Conservation (phyloP, 2,329 filamentous ascomycete genomes). For the Alternaria hordeiaustralica region DNA sequence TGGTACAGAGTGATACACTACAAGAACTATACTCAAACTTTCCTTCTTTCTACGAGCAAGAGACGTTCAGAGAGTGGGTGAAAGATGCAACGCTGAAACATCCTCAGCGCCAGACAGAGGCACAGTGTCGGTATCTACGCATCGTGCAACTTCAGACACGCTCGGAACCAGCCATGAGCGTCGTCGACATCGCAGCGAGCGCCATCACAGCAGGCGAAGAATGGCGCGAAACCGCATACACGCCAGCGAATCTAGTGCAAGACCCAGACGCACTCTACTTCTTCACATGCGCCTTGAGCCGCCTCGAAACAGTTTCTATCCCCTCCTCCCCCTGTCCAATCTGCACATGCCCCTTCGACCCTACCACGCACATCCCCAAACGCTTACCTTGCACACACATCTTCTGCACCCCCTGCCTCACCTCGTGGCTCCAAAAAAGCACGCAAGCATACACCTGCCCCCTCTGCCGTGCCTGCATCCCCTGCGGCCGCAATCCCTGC, state of each 20-base stretch:
- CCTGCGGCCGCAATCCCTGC: neutral
- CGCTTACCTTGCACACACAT: neutral
- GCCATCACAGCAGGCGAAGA: neutral
- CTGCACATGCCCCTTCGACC: neutral
- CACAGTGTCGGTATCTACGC: slow-evolving; percentile 6
- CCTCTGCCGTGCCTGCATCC: neutral
- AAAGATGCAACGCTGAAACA: slow-evolving; percentile 10
- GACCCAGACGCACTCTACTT: neutral
- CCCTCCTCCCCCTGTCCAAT: neutral
- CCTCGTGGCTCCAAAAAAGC: neutral
- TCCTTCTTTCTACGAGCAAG: neutral
- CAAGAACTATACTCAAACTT: neutral
- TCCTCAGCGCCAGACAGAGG: slow-evolving; percentile 4
- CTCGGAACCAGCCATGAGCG: neutral
- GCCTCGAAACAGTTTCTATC: neutral
- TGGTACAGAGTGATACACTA: neutral
- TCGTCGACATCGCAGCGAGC: neutral
- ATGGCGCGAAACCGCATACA: neutral
- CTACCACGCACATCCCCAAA: neutral
- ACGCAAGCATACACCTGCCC: neutral
- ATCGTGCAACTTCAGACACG: neutral
- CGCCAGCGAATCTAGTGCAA: neutral
- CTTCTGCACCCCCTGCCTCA: neutral
- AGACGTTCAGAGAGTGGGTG: slow-evolving; percentile 1
- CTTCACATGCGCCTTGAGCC: neutral